Percentiles rank a stretch among this genome's conserved stretches.
Evolutionary conservation across 106 monocot species (phyloP).

Genomic region (Posidonia australis): DNA sequence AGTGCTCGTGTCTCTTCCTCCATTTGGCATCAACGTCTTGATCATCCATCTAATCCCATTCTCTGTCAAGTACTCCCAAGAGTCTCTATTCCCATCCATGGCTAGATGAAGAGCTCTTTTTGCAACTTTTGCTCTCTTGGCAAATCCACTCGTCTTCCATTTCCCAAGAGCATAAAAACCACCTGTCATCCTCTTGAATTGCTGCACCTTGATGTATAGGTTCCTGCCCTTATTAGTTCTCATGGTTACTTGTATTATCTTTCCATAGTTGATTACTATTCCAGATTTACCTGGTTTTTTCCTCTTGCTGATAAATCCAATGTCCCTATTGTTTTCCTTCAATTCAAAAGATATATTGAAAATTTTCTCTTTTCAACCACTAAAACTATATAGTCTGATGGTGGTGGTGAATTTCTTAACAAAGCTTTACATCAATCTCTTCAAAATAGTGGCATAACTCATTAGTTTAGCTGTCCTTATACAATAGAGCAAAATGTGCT

Average conservation of each 20-base stretch:
- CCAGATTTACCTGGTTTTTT: neutral
- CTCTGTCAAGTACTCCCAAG: neutral
- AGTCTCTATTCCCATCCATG: neutral
- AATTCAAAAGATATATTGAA: neutral
- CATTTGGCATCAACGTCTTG: no score
- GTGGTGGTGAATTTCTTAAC: neutral
- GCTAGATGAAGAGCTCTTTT: neutral
- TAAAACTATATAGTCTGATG: neutral
- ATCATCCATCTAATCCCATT: neutral
- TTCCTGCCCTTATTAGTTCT: neutral
- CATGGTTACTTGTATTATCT: neutral
- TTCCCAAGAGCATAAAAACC: no score
- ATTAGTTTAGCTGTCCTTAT: neutral
- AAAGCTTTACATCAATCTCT: neutral
- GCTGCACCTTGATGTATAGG: neutral
- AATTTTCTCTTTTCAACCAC: no score
- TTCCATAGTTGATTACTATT: neutral
- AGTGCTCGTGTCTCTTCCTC: neutral
- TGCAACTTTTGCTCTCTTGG: neutral
- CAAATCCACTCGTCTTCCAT: neutral
- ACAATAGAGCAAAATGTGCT: neutral
- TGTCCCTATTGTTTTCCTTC: neutral
- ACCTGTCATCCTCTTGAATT: neutral
- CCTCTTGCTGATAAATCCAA: neutral
- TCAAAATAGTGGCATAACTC: neutral